Evolutionary conservation across 305 asterid genomes (phyloP).

Genomic region (Ilex paraguariensis): DNA sequence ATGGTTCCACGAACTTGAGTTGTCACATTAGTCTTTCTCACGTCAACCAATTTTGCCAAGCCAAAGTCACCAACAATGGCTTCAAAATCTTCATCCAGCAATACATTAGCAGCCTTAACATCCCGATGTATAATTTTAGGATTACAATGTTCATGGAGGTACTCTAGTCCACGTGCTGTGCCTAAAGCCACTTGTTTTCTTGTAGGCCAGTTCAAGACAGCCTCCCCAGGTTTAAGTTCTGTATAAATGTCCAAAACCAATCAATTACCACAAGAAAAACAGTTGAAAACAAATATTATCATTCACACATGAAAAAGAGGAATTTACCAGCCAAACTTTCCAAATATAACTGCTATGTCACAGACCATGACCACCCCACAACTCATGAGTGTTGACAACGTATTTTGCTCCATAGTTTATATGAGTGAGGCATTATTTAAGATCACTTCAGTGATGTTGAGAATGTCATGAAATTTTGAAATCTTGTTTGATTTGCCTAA

Average conservation of each 20-base stretch:
- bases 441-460: too few species aligned
- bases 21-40: conserved; percentile 74
- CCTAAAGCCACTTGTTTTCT: conserved; percentile 77
- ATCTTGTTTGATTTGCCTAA: too few species aligned
- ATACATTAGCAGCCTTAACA: conserved; percentile 84
- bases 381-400: too few species aligned
- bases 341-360: too few species aligned
- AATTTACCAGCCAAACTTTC: too few species aligned
- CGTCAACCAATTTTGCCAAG: conserved; percentile 79
- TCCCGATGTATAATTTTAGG: conserved; percentile 90
- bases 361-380: too few species aligned
- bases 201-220: conserved; percentile 69
- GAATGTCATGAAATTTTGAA: too few species aligned
- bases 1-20: conserved; percentile 95
- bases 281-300: too few species aligned
- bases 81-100: conserved; percentile 78
- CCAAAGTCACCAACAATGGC: conserved; percentile 96
- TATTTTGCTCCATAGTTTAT: too few species aligned
- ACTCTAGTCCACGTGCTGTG: conserved; percentile 85
- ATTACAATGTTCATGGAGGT: conserved; percentile 83
- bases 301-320: too few species aligned
- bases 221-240: conserved; percentile 78
- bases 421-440: too few species aligned
- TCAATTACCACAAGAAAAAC: neutral
- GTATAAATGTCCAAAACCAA: conserved; percentile 20